Base-by-base conservation (phyloP, 2,329 filamentous ascomycete genomes). In the Aspergillus luchuensis region DNA sequence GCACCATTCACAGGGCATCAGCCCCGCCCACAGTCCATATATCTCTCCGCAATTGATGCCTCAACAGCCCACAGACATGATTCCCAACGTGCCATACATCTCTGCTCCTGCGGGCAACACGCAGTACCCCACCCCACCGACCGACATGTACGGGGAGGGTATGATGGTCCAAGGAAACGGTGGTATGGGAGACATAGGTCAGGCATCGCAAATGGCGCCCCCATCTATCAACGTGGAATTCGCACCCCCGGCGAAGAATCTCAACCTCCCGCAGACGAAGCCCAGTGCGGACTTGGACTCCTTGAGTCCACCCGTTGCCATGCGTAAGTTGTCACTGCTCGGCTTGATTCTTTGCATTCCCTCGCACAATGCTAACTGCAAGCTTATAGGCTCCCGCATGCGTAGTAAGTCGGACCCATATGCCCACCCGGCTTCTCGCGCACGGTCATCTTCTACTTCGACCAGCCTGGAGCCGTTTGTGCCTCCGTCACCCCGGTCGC, bases 171-270 rank as follows among this genome's bases (percentile, higher is more conserved):
- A 68, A 38, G 59, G 82, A 39, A 79, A 74, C 59, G 78, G 81
- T 23, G 74, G 76, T n/a, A 78, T 78, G 23, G 74, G 78, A 30
- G 90, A 93, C 59, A 85, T 91, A 72, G 85, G 87, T 5, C 87
- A 85, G 72, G 87, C 85, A 49, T 86, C 88, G 53, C 85, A 90
- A 67, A 95, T 96, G 89, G 90, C 89, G 3, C 91, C 93, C n/a
- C 93, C 93, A 0, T 91, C 93, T 55, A 97, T 97, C 77, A 96
- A 95, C 72, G 95, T 97, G 68, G 91, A 97, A 73, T 92, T 91
- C 75, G 93, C 92, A 15, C 93, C 93, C 23, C 88, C 88, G 8
- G 86, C 90, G 56, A 80, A 85, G 60, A 86, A 86, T 69, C 85
- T 82, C 56, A 87, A 82, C 67, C 89, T 91, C 72, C 89, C 89